Base-by-base conservation (phyloP, 495 filamentous ascomycete genomes). In the Penicillium arizonense region DNA sequence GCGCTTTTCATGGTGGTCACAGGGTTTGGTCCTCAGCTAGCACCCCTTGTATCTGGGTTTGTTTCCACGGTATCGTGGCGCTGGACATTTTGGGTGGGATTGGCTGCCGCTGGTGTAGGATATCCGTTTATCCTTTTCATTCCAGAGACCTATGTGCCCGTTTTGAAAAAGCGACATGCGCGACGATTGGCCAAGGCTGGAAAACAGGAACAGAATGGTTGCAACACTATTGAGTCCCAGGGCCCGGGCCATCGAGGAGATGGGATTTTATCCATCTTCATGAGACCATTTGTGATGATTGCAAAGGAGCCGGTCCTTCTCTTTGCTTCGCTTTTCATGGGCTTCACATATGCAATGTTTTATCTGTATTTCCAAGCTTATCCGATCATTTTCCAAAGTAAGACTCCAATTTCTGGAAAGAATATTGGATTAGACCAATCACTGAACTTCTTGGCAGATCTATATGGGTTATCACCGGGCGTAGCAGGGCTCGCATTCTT, bases 121-220 rank as follows among this genome's bases (percentile, higher is more conserved):
- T 50, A 76, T 12, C 37, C 75, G 10, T 54, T 77, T 12, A 45
- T 82, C 2, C 13, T 74, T 36, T 69, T 74, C 34, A 64, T 84
- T 13, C 78, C 80, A 0, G 70, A 83, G 61, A 91, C 87, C 0
- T 91, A 89, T 58, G 79, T 81, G 1, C 87, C 88, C 1, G 83
- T 81, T 0, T 78, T 91, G 44, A 76, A 88, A 11, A 75, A 75
- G 6, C 55, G 66, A n/a, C 72, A 84, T 26, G 87, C 85, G 13
- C 73, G 71, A 55, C 28, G 23, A 13, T 38, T 44, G 21, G 13
- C 47, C 10, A 28, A 26, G 20, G 37, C 11, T 3, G 46, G 50
- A 20, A 21, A 52, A 23, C 32, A 30, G 4, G 30, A 48, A 20
- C 52, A 38, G 18, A 32, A 52, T 9, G 26, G 34, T 18, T 18